Evolutionary conservation across 1,284 basidiomycete genomes (phyloP).

Genomic region (Heterobasidion occidentale): DNA sequence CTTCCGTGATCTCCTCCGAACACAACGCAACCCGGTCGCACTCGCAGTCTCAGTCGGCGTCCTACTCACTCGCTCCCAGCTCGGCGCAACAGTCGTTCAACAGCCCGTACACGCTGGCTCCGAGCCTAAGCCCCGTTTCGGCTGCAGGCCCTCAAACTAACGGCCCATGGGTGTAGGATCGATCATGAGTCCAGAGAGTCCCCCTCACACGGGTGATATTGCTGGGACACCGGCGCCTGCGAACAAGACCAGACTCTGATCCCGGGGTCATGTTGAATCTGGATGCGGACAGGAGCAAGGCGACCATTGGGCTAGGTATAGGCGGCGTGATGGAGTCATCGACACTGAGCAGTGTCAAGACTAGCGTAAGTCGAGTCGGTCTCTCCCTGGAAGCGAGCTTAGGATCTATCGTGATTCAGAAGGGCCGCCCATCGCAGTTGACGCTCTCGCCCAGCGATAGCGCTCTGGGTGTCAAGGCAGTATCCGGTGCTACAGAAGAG

Average conservation of each 20-base stretch:
- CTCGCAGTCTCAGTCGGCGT: constrained; percentile 31
- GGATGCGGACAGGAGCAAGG: not conserved
- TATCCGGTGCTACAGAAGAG: constrained; percentile 22
- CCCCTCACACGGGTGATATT: no score
- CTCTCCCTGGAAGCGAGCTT: not conserved
- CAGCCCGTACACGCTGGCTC: constrained; percentile 19
- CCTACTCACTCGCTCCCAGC: constrained; percentile 26
- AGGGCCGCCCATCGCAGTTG: constrained; percentile 35
- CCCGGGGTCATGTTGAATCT: not conserved
- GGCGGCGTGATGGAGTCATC: constrained; percentile 6
- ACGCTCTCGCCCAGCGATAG: constrained; percentile 54
- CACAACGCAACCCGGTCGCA: constrained; percentile 16
- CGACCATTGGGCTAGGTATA: constrained; percentile 13
- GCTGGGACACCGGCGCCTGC: no score
- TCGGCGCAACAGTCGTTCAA: constrained; percentile 29
- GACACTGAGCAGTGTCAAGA: no score
- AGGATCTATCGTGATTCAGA: constrained; percentile 12
- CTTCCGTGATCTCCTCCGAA: constrained; percentile 29
- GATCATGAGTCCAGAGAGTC: no score
- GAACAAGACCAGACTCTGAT: no score
- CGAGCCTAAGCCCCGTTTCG: constrained; percentile 7
- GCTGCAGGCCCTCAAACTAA: not conserved
- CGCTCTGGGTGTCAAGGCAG: constrained; percentile 35
- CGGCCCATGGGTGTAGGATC: no score
- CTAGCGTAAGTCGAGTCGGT: no score